Evolutionary conservation across 2,329 filamentous ascomycete genomes (phyloP).

Genomic region (Leptographium flavum): DNA sequence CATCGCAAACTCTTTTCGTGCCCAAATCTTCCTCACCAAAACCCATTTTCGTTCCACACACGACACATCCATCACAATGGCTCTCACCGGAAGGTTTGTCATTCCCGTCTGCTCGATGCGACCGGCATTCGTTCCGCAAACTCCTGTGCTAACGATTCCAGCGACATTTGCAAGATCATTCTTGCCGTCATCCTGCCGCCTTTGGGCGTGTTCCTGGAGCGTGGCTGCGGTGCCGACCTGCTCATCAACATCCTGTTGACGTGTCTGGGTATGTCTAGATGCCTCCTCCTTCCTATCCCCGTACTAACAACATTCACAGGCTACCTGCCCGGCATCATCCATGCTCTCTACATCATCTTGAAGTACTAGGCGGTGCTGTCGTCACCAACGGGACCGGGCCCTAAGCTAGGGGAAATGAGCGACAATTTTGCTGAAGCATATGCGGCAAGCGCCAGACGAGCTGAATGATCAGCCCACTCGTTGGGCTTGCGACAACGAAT

Average conservation of each 20-base stretch:
- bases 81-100: conserved; percentile 43
- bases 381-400: background rate
- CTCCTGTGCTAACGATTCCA: conserved; percentile 6
- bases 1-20: no score
- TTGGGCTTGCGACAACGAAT: no score
- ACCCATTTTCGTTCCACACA: no score
- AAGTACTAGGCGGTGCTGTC: no score
- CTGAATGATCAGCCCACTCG: no score
- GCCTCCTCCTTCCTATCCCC: background rate
- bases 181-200: conserved; percentile 82
- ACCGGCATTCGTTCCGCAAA: background rate
- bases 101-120: background rate
- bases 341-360: conserved; percentile 86
- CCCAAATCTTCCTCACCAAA: no score
- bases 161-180: conserved; percentile 55
- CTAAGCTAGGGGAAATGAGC: background rate
- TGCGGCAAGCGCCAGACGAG: no score
- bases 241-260: conserved; percentile 89
- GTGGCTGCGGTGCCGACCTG: conserved; percentile 73
- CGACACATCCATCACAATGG: conserved; percentile 27
- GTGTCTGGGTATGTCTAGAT: conserved; percentile 39
- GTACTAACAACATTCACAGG: conserved; percentile 18
- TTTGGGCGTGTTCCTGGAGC: conserved; percentile 87
- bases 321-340: conserved; percentile 71
- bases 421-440: no score